Base-by-base conservation (phyloP, 2,329 filamentous ascomycete species). In the Penicillium sp. region DNA sequence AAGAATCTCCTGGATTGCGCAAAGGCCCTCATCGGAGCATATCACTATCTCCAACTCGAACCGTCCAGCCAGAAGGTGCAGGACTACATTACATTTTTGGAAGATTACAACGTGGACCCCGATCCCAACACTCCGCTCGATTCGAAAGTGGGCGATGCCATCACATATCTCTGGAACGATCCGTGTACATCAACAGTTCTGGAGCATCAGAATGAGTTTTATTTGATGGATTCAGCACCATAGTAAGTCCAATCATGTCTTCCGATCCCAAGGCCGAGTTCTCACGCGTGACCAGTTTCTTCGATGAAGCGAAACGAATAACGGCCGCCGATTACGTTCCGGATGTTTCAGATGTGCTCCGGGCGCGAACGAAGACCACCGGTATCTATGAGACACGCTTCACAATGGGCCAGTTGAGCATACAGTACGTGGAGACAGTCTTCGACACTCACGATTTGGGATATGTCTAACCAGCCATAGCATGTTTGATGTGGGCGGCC, bases 371-470 rank as follows among this genome's bases (percentile, higher is more conserved):
- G 37, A 99, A 99, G 77, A 99, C 94, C 1, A 99, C 94, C 0
- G 94, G 94, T 80, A 99, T 99, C 66, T 99, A 99, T 78, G 94
- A 99, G 76, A 99, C 94, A 47, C 85, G 94, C 65, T 99, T 99
- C 73, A 91, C 94, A 65, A 99, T 99, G 94, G 94, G 93, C 35
- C 93, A 96, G 71, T 81, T 99, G 59, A 97, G 92, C 77, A 99
- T 99, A 78, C 94, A 99, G 93, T 97, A 84, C 74, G 91, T 77
- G 43, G n/a, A 47, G 16, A 50, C 22, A 19, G 37, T 54, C 22
- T 33, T 50, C 48, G 33, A 37, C 12, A 22, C 28, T 40, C 38
- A 36, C 16, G 30, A 16, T n/a, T 11, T 48, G 47, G 37, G 53
- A 66, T 73, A 52, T 71, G 46, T 38, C 57, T 67, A 50, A 68